phyloP scores from a whole-genome alignment of 371 early-diverging fungal genomes.

The Mortierella sp. region DNA sequence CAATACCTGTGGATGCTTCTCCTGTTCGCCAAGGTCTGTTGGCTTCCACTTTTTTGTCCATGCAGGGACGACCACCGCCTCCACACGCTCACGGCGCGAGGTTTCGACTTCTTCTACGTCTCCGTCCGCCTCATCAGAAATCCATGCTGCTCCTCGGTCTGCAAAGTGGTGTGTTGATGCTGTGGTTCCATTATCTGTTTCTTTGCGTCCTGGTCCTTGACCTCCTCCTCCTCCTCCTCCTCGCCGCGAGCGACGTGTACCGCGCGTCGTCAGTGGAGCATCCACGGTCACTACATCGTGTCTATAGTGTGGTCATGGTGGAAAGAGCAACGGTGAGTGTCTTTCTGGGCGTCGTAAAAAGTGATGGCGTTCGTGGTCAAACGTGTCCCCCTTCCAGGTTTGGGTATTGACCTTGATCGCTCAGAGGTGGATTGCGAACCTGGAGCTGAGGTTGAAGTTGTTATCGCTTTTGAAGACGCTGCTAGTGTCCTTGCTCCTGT shows the following conservation, averaged over 20 bases:
- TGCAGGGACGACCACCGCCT: constrained; percentile 7
- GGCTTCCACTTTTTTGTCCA: not conserved
- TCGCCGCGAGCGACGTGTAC: constrained; percentile 4
- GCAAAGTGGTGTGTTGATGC: not conserved
- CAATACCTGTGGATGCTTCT: no score
- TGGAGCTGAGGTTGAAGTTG: not conserved
- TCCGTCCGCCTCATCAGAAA: not conserved
- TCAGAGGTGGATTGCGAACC: not conserved
- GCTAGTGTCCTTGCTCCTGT: no score
- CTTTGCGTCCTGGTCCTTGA: not conserved
- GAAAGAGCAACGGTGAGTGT: no score
- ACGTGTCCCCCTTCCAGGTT: no score
- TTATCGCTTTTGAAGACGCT: not conserved
- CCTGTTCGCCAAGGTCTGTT: not conserved
- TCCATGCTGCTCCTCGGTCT: not conserved
- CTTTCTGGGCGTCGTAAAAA: no score
- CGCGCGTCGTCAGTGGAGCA: constrained; percentile 13
- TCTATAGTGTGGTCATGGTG: not conserved
- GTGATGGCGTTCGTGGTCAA: no score
- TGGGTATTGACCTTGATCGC: not conserved
- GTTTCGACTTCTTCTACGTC: constrained; percentile 16
- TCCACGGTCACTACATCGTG: not conserved
- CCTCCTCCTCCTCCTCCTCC: not conserved
- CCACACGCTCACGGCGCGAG: constrained; percentile 18
- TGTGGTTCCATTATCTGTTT: not conserved